Base-by-base conservation (phyloP, 805 yeast species). In the Lipomyces sp. region DNA sequence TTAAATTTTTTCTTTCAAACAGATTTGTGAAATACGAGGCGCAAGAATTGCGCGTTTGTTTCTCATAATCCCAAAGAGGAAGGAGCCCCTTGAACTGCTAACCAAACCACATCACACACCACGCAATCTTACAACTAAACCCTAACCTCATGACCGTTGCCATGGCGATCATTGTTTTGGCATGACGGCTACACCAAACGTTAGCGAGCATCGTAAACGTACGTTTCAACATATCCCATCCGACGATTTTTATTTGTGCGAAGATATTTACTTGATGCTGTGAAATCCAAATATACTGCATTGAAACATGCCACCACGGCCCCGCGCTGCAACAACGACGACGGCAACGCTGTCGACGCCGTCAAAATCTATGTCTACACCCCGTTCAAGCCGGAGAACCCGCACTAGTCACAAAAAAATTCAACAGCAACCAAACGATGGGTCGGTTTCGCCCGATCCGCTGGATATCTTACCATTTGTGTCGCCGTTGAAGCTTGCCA, bases 391-490 rank as follows among this genome's bases (percentile, higher is more conserved):
- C 37, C 53, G 18, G 11, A 35, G 45, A 18, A 39, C 55, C 6
- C 62, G 45, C 13, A 32, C 42, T 13, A 15, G 35, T 32, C 62
- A 54, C 24, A 29, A 57, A 57, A 24, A 15, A 39, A 33, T 45
- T 24, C 34, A 32, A n/a, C 53, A 54, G 6, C 32, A 54, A 24
- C 42, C 35, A n/a, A 8, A 18, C 11, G 53, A 33, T 2, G 29
- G 45, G 13, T 39, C 56, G 39, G 37, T 59, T n/a, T 65, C 68
- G 29, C 68, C 68, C 24, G 69, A 65, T 63, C 69, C 65, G 15
- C 55, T 65, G 24, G 69, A 65, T 13, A 54, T 63, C 34, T 18
- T 65, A 35, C 69, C 69, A 24, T 50, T 59, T 50, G 51, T 65
- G 5, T 65, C 69, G 15, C 69, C 69, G 15, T 13, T 63, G 15